phyloP scores from a whole-genome alignment of 2,329 filamentous ascomycete species.

The Diaporthe sp. region DNA sequence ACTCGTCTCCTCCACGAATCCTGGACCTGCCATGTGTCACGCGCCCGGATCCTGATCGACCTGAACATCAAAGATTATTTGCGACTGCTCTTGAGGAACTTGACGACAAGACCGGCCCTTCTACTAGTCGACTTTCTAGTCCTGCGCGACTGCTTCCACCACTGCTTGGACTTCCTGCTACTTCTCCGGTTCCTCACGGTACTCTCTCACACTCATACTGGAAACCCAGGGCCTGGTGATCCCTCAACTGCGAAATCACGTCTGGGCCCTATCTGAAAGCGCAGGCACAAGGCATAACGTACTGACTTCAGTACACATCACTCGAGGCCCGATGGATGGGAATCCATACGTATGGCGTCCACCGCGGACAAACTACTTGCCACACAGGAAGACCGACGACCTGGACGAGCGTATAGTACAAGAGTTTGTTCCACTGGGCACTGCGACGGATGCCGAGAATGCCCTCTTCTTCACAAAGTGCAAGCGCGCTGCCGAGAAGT shows the following conservation, averaged over 20 bases:
- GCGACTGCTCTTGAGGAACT: neutral
- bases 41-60: neutral
- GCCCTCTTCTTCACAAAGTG: constrained; percentile 70
- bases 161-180: neutral
- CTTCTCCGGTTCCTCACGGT: neutral
- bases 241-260: neutral
- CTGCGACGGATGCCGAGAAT: constrained; percentile 67
- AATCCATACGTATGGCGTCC: constrained; percentile 66
- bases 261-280: constrained; percentile 1
- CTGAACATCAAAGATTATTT: neutral
- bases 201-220: neutral
- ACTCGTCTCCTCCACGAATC: constrained; percentile 11
- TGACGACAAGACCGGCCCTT: neutral
- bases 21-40: neutral
- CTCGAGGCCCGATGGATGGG: constrained; percentile 52
- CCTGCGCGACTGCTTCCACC: neutral
- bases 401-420: constrained; percentile 66
- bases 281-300: too few relatives aligned
- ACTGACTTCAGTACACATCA: neutral
- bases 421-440: constrained; percentile 65
- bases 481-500: constrained; percentile 68
- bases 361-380: constrained; percentile 73
- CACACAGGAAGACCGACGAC: constrained; percentile 61
- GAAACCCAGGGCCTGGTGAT: neutral
- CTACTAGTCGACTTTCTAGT: neutral